Evolutionary conservation across 164 flowering plant genomes (phyloP).

Genomic region (Annona cherimola): DNA sequence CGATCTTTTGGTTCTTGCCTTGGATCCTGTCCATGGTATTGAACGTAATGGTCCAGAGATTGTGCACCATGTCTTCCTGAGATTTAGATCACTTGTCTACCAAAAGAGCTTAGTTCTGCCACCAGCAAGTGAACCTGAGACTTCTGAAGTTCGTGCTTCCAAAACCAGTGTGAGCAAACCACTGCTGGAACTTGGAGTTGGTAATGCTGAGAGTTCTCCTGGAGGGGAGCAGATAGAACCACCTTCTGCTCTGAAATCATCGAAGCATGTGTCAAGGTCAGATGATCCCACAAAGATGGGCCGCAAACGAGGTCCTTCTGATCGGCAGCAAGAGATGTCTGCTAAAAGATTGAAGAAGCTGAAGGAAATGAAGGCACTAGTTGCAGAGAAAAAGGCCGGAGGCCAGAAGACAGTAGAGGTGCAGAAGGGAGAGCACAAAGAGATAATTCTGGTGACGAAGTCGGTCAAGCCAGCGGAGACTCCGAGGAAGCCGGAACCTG

Average conservation of each 20-base stretch:
- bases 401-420: conserved; percentile 32
- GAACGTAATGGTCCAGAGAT: conserved; percentile 36
- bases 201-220: conserved; percentile 17
- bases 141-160: conserved; percentile 21
- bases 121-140: conserved; percentile 35
- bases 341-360: conserved; percentile 63
- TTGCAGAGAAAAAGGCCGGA: conserved; percentile 46
- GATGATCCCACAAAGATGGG: conserved; percentile 73
- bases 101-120: conserved; percentile 64
- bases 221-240: conserved; percentile 24
- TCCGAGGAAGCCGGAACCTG: conserved; percentile 25
- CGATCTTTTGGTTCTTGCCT: conserved; percentile 65
- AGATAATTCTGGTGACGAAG: conserved; percentile 18
- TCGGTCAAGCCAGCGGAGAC: conserved; percentile 17
- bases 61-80: conserved; percentile 42
- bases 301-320: conserved; percentile 66
- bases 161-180: conserved; percentile 19
- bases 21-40: conserved; percentile 63
- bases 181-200: conserved; percentile 9
- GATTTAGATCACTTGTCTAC: conserved; percentile 69
- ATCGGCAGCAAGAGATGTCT: conserved; percentile 63
- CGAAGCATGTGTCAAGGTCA: conserved; percentile 34
- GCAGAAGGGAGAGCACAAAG: conserved; percentile 23
- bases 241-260: conserved; percentile 25
- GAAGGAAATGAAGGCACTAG: conserved; percentile 38